Percentiles rank a stretch among this genome's conserved stretches.
Conservation (phyloP, 805 yeast genomes). For the Saccharomycopsis capsularis region DNA sequence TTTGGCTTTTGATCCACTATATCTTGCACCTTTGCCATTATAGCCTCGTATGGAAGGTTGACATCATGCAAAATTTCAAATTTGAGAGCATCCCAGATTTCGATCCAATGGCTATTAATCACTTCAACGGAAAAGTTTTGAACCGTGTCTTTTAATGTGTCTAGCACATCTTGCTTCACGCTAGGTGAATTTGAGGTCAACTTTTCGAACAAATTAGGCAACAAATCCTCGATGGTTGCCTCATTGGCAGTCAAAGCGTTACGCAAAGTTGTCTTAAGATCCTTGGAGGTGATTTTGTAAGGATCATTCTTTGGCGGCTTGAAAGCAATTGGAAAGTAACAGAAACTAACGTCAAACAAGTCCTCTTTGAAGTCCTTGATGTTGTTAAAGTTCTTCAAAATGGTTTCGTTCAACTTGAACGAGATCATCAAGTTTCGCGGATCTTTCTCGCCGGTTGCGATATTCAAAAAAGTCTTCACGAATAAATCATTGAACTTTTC, state of each 20-base stretch:
- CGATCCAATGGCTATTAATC: conserved; percentile 55
- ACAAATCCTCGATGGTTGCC: conserved; percentile 60
- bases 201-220: conserved; percentile 74
- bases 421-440: conserved; percentile 78
- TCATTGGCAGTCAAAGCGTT: conserved; percentile 55
- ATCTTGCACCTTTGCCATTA: not conserved
- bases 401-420: conserved; percentile 45
- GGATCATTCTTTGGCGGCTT: conserved; percentile 80
- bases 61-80: conserved; percentile 81
- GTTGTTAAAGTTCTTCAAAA: conserved; percentile 37
- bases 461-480: conserved; percentile 51
- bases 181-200: conserved; percentile 65
- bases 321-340: conserved; percentile 95
- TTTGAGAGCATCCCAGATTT: conserved; percentile 82
- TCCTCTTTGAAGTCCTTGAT: conserved; percentile 47
- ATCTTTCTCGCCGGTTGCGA: conserved; percentile 88
- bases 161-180: conserved; percentile 68
- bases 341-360: conserved; percentile 80
- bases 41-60: conserved; percentile 24
- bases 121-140: conserved; percentile 42
- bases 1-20: not conserved
- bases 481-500: conserved; percentile 33
- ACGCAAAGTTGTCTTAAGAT: conserved; percentile 58
- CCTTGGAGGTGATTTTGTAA: conserved; percentile 68
- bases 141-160: conserved; percentile 53